Base-by-base conservation (phyloP, 352 stramenopile genomes). In the Plasmopara muralis region DNA sequence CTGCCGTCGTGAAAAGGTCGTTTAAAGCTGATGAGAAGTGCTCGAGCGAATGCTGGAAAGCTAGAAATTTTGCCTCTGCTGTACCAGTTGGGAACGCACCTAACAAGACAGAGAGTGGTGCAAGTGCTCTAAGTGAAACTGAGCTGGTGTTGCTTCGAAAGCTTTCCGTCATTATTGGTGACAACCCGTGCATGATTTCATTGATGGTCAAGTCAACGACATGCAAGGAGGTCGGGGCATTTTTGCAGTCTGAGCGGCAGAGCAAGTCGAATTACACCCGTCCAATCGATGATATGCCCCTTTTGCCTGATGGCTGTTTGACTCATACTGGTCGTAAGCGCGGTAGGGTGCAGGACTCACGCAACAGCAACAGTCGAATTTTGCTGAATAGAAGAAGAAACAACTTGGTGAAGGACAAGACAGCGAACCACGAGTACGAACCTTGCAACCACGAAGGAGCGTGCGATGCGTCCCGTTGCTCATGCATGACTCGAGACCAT, bases 401-500 rank as follows among this genome's bases (percentile, higher is more conserved):
- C 56, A 75, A 89, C 29, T 69, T 69, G 0, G 54, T 84, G 44
- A 81, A 87, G 35, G 73, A 87, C 39, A 85, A 72, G 4, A 57
- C 63, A 13, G 56, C 57, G 4, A 84, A 88, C 47, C 74, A 87
- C 55, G 77, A 89, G 47, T 92, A 87, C 43, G 77, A 89, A 43
- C 81, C 81, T 39, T 92, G 81, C 54, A 82, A 85, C 41, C 81
- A 92, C 52, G 65, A 85, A n/a, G 81, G 81, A 8, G 55, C 65
- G 20, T 89, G 78, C 50, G 54, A 76, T 64, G 66, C 64, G 44
- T 62, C 30, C 0, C 59, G 45, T 34, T 92, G 81, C 57, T 85
- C 77, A n/a, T 92, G 81, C 47, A 85, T 88, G 60, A 72, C 68
- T 41, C 76, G 79, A 39, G 72, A 89, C 42, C 81, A 92, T 57